Evolutionary conservation across 148 eudicot genomes (phyloP), one percentile per base, ranked within the genome.

Genomic region (Pouteria glomerata): DNA sequence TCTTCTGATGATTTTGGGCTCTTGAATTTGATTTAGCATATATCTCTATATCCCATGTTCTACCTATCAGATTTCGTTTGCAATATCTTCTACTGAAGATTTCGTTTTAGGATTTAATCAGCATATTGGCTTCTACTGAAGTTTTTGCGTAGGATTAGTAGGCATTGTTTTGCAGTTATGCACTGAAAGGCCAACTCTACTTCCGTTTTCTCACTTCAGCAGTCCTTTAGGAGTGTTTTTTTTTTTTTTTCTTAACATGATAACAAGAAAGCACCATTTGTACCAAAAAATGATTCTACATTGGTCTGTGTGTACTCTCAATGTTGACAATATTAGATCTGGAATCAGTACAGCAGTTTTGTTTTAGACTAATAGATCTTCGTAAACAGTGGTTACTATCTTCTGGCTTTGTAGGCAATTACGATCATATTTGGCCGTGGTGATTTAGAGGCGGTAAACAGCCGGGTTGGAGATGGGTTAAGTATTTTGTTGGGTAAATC

Each of bases 1-100:
- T 58, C 65, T 57, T 71, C 56, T 58, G 66, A 58, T 70, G 73
- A 70, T 70, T 42, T 57, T 70, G 26, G 73, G 55, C 56, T 41
- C 21, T 57, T 55, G 31, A 57, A 57, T 31, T 52, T 35, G 45
- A 37, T 34, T 18, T 52, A 37, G 61, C 27, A 69, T 8, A 53
- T 35, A 37, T 1, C 50, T n/a, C 21, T 53, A 35, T 14, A 42
- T 68, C 34, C 44, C 27, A 4, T 39, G 16, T 56, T 37, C 30
- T 24, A 16, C 35, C 3, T 55, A 8, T 24, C 24, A 26, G 55
- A 51, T 15, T 24, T 55, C 55, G 26, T 35, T 69, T 55, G 33
- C 37, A 23, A 16, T 37, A 69, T 35, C 45, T 34, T 55, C 72
- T 55, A 15, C 42, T 31, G 34, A 64, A 68, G 37, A 31, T 66